Evolutionary conservation across 2,329 filamentous ascomycete genomes (phyloP).

Genomic region (Sporothrix pallida): DNA sequence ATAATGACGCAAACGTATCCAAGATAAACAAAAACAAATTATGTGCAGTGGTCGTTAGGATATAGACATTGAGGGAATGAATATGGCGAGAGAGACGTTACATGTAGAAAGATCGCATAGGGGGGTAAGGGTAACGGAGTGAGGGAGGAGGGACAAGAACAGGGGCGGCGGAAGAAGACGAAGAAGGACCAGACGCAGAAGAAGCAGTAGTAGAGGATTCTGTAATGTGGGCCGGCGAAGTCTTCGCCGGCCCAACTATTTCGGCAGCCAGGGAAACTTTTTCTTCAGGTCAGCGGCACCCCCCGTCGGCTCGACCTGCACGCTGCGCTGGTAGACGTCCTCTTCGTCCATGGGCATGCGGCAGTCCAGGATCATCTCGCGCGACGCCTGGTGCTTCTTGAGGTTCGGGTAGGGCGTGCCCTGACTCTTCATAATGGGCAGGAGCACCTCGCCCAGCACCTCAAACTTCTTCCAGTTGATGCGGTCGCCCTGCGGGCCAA

Average conservation of each 20-base stretch:
- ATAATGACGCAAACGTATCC: not conserved
- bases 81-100: not conserved
- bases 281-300: constrained; percentile 61
- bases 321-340: constrained; percentile 69
- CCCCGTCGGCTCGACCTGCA: constrained; percentile 61
- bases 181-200: too few relatives aligned
- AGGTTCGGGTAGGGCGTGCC: constrained; percentile 79
- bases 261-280: constrained; percentile 71
- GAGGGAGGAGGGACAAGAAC: too few relatives aligned
- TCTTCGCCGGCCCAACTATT: constrained; percentile 44
- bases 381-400: constrained; percentile 69
- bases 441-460: constrained; percentile 87
- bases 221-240: too few relatives aligned
- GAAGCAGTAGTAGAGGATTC: too few relatives aligned
- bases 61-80: not conserved
- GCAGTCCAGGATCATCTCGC: constrained; percentile 79
- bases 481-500: constrained; percentile 72
- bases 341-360: constrained; percentile 86
- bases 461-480: constrained; percentile 99
- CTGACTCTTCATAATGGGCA: constrained; percentile 91
- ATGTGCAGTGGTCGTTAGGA: constrained; percentile 17
- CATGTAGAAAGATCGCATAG: not conserved
- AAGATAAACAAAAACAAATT: not conserved
- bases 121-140: not conserved
- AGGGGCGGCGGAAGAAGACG: too few relatives aligned